Evolutionary conservation across 2,329 filamentous ascomycete species (phyloP).

Genomic region (Sporothrix brunneoviolacea): DNA sequence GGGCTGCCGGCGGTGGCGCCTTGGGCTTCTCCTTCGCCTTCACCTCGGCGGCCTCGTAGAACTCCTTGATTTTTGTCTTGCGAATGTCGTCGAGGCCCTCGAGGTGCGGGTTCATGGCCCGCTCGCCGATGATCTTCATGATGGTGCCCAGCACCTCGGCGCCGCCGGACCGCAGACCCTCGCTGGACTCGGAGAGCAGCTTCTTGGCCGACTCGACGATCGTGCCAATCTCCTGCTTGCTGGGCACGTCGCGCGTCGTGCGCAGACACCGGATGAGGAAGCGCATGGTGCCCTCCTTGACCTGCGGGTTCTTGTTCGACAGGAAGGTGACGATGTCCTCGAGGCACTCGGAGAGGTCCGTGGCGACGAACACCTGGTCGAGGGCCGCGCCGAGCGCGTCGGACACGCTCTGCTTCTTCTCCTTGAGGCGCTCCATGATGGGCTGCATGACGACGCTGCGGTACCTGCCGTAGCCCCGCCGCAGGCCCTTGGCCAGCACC

Average conservation of each 20-base stretch:
- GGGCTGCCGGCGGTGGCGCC: conserved; percentile 48
- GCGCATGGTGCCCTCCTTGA: conserved; percentile 91
- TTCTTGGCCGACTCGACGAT: conserved; percentile 90
- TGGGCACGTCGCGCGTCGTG: conserved; percentile 75
- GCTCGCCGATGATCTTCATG: conserved; percentile 98
- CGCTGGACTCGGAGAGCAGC: conserved; percentile 80
- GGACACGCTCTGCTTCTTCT: conserved; percentile 86
- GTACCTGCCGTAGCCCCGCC: conserved; percentile 72
- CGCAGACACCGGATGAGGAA: conserved; percentile 86
- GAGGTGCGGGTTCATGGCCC: conserved; percentile 86
- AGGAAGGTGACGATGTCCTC: conserved; percentile 83
- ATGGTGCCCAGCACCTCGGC: conserved; percentile 88
- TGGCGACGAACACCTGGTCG: conserved; percentile 60
- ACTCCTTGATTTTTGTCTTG: conserved; percentile 94
- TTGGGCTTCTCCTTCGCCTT: conserved; percentile 92
- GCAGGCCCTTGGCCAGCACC: conserved; percentile 76
- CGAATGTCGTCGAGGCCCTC: conserved; percentile 93
- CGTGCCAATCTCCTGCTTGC: conserved; percentile 72
- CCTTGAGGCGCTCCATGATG: conserved; percentile 92
- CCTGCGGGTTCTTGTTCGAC: conserved; percentile 92
- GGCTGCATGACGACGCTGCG: conserved; percentile 73
- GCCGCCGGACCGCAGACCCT: conserved; percentile 77
- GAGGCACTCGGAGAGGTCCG: conserved; percentile 75
- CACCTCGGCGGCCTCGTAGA: conserved; percentile 72
- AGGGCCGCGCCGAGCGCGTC: conserved; percentile 83